These are phyloP conservation scores for button mushroom (Agaricus bisporus) DNA, from an alignment of 768 basidiomycete genomes.

Conservation along the genomic window DNA sequence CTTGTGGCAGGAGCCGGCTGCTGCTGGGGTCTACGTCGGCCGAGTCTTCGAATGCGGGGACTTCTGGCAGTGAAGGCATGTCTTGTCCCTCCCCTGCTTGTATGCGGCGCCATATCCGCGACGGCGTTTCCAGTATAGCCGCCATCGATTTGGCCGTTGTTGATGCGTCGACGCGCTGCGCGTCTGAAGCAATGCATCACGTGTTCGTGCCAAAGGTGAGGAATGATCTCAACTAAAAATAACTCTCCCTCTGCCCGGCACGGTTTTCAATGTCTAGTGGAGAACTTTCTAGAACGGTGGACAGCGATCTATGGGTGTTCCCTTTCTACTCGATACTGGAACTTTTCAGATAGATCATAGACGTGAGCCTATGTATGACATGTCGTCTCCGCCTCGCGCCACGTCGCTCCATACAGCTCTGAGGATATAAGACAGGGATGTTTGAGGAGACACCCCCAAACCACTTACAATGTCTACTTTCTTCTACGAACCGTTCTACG, in stretches of 20 bases:
- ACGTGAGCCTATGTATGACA: too few relatives aligned
- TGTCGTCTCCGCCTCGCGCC: too few relatives aligned
- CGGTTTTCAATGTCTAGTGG: too few relatives aligned
- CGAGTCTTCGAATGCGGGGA: conserved; percentile 68
- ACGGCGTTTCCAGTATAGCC: conserved; percentile 70
- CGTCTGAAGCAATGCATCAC: neutral
- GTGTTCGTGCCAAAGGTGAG: conserved; percentile 1
- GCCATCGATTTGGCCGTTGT: conserved; percentile 26
- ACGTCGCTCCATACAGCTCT: neutral
- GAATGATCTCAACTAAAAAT: too few relatives aligned
- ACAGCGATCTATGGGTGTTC: too few relatives aligned
- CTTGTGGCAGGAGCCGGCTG: conserved; percentile 19
- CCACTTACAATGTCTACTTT: neutral
- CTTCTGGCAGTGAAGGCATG: conserved; percentile 77
- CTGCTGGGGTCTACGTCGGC: conserved; percentile 27
- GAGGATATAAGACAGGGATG: neutral
- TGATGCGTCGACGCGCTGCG: neutral
- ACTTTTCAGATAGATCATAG: too few relatives aligned
- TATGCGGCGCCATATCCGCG: conserved; percentile 79
- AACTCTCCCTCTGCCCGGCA: too few relatives aligned
- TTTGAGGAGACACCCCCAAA: neutral
- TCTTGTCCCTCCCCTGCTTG: conserved; percentile 69
- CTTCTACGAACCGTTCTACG: neutral
- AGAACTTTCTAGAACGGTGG: too few relatives aligned
- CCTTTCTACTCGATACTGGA: too few relatives aligned